These are phyloP conservation scores for Myxozyma mucilagina DNA, from an alignment of 805 yeast genomes.

Conservation along the genomic window DNA sequence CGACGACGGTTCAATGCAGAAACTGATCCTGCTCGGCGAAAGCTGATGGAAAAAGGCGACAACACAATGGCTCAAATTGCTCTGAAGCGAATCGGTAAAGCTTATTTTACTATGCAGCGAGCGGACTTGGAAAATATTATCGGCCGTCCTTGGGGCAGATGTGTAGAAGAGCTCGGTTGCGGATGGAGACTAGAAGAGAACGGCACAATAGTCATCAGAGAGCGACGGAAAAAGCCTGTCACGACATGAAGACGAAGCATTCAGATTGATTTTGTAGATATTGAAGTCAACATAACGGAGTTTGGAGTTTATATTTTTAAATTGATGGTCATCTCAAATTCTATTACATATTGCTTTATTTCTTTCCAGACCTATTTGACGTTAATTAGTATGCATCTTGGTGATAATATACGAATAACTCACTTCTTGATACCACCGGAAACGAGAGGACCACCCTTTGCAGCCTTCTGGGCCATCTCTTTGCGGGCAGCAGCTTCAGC, in stretches of 20 bases:
- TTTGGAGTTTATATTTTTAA: neutral
- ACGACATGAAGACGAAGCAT: neutral
- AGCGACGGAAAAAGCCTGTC: constrained; percentile 14
- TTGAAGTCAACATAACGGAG: neutral
- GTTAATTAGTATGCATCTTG: neutral
- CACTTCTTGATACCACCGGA: constrained; percentile 96
- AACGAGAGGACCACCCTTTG: constrained; percentile 85
- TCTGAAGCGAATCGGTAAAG: constrained; percentile 21
- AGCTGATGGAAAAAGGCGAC: constrained; percentile 29
- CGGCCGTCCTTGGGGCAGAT: constrained; percentile 24
- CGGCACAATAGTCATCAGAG: constrained; percentile 21
- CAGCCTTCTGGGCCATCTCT: constrained; percentile 82
- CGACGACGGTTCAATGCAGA: constrained; percentile 18
- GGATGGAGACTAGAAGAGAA: constrained; percentile 26
- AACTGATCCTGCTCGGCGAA: constrained; percentile 25
- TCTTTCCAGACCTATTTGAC: constrained; percentile 31
- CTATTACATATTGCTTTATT: constrained; percentile 7
- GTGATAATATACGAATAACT: constrained; percentile 9
- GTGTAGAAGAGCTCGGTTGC: constrained; percentile 21
- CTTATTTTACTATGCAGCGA: constrained; percentile 22
- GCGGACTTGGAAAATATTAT: constrained; percentile 18
- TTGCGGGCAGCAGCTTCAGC: constrained; percentile 93
- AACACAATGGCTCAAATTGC: constrained; percentile 20
- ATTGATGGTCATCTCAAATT: neutral
- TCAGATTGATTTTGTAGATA: neutral